A percentile compares a stretch with the other conserved stretches of the same genome.
phyloP scores from a whole-genome alignment of 495 filamentous ascomycete genomes.

The Mytilinidion resinicola region DNA sequence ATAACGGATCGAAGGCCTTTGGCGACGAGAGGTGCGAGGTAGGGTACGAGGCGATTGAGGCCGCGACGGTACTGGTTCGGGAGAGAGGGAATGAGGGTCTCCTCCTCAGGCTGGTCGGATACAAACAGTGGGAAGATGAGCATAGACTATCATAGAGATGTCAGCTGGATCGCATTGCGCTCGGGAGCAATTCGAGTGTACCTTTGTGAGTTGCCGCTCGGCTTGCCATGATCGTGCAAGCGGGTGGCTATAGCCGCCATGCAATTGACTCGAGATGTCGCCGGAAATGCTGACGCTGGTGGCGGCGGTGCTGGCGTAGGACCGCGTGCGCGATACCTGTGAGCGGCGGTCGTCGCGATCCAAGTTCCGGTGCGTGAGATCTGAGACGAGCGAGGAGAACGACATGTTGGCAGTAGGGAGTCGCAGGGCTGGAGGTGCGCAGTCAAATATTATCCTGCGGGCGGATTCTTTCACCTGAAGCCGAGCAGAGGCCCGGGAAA shows the following conservation, averaged over 20 bases:
- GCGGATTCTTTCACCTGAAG: neutral
- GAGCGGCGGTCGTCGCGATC: constrained; percentile 55
- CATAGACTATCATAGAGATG: constrained; percentile 63
- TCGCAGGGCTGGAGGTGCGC: neutral
- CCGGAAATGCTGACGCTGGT: constrained; percentile 89
- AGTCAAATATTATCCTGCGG: neutral
- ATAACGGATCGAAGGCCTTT: constrained; percentile 91
- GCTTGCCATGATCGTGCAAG: constrained; percentile 90
- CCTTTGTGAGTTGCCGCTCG: constrained; percentile 95
- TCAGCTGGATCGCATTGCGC: neutral
- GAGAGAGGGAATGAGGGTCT: constrained; percentile 80
- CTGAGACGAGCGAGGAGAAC: constrained; percentile 83
- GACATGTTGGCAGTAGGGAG: constrained; percentile 57
- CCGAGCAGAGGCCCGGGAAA: neutral
- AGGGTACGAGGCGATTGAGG: constrained; percentile 75
- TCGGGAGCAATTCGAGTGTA: constrained; percentile 27
- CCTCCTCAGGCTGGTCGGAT: constrained; percentile 87
- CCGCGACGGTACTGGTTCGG: constrained; percentile 84
- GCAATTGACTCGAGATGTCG: constrained; percentile 89
- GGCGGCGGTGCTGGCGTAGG: constrained; percentile 81
- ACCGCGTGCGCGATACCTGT: constrained; percentile 66
- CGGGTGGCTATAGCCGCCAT: constrained; percentile 90
- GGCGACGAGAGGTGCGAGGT: constrained; percentile 74
- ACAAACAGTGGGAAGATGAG: constrained; percentile 96
- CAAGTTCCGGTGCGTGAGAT: constrained; percentile 65